A percentile compares a stretch with the other conserved stretches of the same genome.
These are phyloP conservation scores for Galeopsis tetrahit DNA, from an alignment of 257 asterid species.

Conservation along the genomic window DNA sequence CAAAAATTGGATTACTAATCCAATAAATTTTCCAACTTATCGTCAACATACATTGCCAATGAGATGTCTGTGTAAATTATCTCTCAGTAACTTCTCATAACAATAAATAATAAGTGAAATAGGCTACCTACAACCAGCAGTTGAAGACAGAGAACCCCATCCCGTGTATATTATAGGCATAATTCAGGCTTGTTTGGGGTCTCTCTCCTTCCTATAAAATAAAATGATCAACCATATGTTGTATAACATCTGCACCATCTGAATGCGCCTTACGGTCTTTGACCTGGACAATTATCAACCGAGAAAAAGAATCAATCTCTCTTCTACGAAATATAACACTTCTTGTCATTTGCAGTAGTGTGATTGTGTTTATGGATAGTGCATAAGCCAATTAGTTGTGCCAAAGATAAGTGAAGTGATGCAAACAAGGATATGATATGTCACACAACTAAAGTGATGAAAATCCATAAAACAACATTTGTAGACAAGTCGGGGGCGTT, in stretches of 20 bases:
- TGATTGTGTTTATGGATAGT: too few species aligned
- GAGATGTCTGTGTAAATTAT: background rate
- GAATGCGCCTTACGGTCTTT: constrained; percentile 71
- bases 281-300: constrained; percentile 53
- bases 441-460: too few species aligned
- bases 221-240: constrained; percentile 90
- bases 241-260: constrained; percentile 92
- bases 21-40: too few species aligned
- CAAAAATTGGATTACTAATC: too few species aligned
- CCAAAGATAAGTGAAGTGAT: too few species aligned
- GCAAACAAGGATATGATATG: too few species aligned
- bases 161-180: background rate
- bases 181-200: background rate
- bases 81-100: constrained; percentile 3
- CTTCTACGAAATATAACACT: too few species aligned
- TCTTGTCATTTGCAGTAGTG: too few species aligned
- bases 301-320: constrained; percentile 7
- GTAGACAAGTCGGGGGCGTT: too few species aligned
- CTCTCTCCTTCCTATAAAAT: constrained; percentile 42
- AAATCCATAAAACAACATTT: too few species aligned
- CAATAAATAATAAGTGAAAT: constrained; percentile 8
- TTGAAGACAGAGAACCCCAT: constrained; percentile 10
- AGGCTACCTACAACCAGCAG: background rate
- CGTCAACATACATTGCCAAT: background rate
- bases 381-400: too few species aligned